Percentiles rank a stretch among this genome's conserved stretches.
Evolutionary conservation across 2,329 filamentous ascomycete genomes (phyloP).

Genomic region (Stachybotrys elegans): DNA sequence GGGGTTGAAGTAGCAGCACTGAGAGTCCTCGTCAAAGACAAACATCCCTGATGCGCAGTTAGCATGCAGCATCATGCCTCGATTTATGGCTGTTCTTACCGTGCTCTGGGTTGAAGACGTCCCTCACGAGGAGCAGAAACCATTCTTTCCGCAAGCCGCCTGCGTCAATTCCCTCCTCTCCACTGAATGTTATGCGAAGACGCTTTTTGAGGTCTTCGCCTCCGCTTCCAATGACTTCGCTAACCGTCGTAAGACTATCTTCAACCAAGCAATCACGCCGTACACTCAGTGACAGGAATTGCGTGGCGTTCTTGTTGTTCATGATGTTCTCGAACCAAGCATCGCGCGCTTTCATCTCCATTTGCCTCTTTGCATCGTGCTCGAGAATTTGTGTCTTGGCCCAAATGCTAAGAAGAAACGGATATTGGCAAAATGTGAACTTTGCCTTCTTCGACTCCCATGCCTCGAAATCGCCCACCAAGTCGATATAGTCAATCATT

Average conservation of each 20-base stretch:
- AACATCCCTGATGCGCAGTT: slow-evolving; percentile 64
- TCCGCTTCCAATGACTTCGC: slow-evolving; percentile 75
- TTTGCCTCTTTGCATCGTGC: slow-evolving; percentile 80
- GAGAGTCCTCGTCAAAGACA: slow-evolving; percentile 84
- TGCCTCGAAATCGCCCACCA: slow-evolving; percentile 78
- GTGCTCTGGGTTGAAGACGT: slow-evolving; percentile 87
- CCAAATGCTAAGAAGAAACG: slow-evolving; percentile 86
- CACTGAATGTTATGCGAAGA: slow-evolving; percentile 76
- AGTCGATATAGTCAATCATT: slow-evolving; percentile 78
- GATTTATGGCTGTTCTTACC: slow-evolving; percentile 46
- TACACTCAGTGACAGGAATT: slow-evolving; percentile 72
- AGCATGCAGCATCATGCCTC: not conserved
- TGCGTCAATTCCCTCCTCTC: slow-evolving; percentile 87
- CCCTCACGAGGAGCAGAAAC: slow-evolving; percentile 82
- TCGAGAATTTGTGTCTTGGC: slow-evolving; percentile 89
- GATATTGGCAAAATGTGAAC: slow-evolving; percentile 89
- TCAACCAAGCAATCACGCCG: slow-evolving; percentile 83
- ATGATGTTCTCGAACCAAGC: slow-evolving; percentile 89
- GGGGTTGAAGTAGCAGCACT: slow-evolving; percentile 90
- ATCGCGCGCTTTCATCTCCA: slow-evolving; percentile 82
- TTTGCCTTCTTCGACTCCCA: slow-evolving; percentile 74
- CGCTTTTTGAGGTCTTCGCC: slow-evolving; percentile 88
- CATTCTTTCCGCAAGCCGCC: slow-evolving; percentile 90
- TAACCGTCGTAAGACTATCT: slow-evolving; percentile 79
- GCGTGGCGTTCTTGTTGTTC: slow-evolving; percentile 65